Conservation (phyloP, 352 stramenopile species). For the Pythium sukuiense region DNA sequence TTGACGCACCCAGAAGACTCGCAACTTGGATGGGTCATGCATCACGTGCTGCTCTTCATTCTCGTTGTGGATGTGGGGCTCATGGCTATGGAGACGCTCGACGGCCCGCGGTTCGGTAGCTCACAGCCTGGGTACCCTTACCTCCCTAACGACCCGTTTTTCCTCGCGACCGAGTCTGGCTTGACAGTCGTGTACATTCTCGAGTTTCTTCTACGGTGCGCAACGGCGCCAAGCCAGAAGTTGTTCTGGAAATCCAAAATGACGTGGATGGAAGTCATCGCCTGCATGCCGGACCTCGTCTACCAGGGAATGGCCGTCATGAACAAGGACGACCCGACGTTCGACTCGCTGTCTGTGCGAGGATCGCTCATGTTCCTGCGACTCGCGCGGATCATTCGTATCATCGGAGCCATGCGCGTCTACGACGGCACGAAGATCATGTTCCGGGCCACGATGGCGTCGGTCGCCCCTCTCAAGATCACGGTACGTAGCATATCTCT, state of each 20-base stretch:
- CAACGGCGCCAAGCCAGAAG: constrained; percentile 25
- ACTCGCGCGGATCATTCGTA: constrained; percentile 37
- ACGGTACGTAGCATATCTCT: constrained; percentile 29
- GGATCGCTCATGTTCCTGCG: constrained; percentile 30
- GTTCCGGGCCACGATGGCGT: constrained; percentile 32
- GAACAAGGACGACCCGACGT: constrained; percentile 23
- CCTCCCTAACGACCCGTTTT: constrained; percentile 34
- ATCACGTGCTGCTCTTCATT: constrained; percentile 37
- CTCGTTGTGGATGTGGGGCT: constrained; percentile 39
- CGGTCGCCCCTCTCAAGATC: constrained; percentile 46
- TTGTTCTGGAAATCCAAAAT: constrained; percentile 35
- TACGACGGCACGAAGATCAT: constrained; percentile 52
- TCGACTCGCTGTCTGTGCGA: constrained; percentile 17
- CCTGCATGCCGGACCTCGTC: constrained; percentile 33
- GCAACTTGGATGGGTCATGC: constrained; percentile 36
- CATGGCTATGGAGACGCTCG: constrained; percentile 48
- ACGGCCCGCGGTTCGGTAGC: constrained; percentile 49
- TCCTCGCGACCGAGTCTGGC: constrained; percentile 26
- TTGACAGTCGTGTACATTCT: constrained; percentile 48
- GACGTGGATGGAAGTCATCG: constrained; percentile 38
- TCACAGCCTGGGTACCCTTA: constrained; percentile 46
- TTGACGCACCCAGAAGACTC: constrained; percentile 45
- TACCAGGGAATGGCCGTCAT: constrained; percentile 19
- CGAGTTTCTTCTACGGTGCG: constrained; percentile 43
- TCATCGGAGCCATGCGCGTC: constrained; percentile 35